These are phyloP conservation scores for Thielaviopsis populi DNA, from an alignment of 2,329 filamentous ascomycete genomes.

Conservation along the genomic window DNA sequence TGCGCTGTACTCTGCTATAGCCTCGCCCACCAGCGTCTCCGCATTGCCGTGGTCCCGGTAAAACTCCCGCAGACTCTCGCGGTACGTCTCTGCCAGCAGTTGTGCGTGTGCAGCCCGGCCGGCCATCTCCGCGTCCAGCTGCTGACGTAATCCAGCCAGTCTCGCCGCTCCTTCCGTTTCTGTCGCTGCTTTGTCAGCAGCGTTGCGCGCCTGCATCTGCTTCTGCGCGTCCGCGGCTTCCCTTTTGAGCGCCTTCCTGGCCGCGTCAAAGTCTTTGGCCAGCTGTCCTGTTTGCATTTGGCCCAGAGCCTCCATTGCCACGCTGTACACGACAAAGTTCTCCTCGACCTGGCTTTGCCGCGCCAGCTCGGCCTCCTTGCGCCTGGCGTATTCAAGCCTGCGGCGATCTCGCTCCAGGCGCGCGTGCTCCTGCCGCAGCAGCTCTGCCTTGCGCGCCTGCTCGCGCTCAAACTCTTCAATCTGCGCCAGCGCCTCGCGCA, in stretches of 20 bases:
- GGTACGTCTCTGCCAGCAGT: constrained; percentile 31
- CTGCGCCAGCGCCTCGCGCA: constrained; percentile 28
- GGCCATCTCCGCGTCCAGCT: constrained; percentile 29
- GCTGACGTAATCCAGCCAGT: constrained; percentile 24
- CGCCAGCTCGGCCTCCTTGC: constrained; percentile 23
- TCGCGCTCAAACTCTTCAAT: constrained; percentile 36
- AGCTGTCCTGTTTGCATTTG: constrained; percentile 29
- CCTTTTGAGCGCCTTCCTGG: constrained; percentile 21
- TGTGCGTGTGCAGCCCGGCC: constrained; percentile 29
- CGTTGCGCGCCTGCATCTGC: constrained; percentile 25
- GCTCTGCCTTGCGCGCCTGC: constrained; percentile 29
- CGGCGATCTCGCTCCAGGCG: constrained; percentile 29
- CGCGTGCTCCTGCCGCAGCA: constrained; percentile 27
- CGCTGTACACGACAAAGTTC: constrained; percentile 27
- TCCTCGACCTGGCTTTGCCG: constrained; percentile 23
- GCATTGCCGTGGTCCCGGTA: constrained; percentile 1
- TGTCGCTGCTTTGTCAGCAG: constrained; percentile 23
- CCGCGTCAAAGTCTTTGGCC: constrained; percentile 26
- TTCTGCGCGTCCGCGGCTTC: constrained; percentile 21
- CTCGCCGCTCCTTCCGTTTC: constrained; percentile 20
- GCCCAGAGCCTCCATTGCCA: constrained; percentile 28
- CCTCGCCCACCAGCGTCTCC: constrained; percentile 26
- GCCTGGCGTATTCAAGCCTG: constrained; percentile 27
- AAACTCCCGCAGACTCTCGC: constrained; percentile 23
- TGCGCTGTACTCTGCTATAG: constrained; percentile 1